Evolutionary conservation across 2,329 filamentous ascomycete species (phyloP).

Genomic region (Botrytis elliptica): DNA sequence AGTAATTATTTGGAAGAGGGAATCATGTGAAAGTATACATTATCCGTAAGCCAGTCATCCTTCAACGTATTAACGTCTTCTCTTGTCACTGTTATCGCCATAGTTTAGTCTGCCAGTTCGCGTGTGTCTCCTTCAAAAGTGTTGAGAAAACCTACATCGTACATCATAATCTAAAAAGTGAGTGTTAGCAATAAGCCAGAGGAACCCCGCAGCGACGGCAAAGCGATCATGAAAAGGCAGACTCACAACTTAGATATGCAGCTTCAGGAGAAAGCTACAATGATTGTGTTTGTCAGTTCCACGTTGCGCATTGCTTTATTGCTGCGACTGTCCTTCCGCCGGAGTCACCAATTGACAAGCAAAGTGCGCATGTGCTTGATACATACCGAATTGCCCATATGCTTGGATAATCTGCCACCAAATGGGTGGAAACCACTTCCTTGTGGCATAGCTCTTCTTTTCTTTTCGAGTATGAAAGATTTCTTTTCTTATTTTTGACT

Average conservation of each 20-base stretch:
- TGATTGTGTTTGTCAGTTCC: background rate
- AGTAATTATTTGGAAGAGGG: conserved; percentile 15
- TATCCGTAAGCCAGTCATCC: conserved; percentile 95
- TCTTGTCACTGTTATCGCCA: conserved; percentile 64
- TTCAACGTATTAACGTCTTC: conserved; percentile 87
- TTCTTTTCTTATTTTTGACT: background rate
- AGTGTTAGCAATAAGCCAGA: conserved; percentile 23
- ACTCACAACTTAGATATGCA: conserved; percentile 68
- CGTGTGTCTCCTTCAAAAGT: background rate
- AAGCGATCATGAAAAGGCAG: conserved; percentile 1
- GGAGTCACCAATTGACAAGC: conserved; percentile 1
- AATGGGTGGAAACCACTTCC: conserved; percentile 52
- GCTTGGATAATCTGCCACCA: conserved; percentile 49
- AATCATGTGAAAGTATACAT: conserved; percentile 52
- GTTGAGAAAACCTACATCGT: conserved; percentile 49
- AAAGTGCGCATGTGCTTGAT: background rate
- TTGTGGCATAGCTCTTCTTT: conserved; percentile 8
- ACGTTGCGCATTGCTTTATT: background rate
- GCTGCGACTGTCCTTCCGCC: background rate
- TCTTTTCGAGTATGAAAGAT: background rate
- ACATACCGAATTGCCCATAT: conserved; percentile 51
- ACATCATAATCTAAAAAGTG: conserved; percentile 59
- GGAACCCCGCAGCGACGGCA: background rate
- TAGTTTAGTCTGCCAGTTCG: conserved; percentile 24
- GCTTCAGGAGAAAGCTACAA: conserved; percentile 59